phyloP scores from a whole-genome alignment of 2,329 filamentous ascomycete genomes.

The Apiospora kogelbergensis region DNA sequence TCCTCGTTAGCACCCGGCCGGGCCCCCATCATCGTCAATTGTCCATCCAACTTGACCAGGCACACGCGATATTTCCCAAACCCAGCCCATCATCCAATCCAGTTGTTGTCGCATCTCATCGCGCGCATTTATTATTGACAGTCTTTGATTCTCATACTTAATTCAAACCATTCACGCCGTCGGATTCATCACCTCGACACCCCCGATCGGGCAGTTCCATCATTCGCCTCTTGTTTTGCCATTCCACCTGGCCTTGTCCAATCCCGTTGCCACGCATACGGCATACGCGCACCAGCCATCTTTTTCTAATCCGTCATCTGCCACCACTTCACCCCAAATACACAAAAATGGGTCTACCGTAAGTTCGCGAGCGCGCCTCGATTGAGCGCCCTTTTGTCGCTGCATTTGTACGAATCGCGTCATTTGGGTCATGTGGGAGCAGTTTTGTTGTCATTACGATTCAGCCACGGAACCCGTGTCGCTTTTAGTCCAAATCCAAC shows the following conservation, averaged over 20 bases:
- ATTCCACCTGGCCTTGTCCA: slow-evolving; percentile 1
- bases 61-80: not conserved
- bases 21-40: not conserved
- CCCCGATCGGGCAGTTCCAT: not conserved
- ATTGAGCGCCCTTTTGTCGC: slow-evolving; percentile 18
- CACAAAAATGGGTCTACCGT: slow-evolving; percentile 47
- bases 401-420: not conserved
- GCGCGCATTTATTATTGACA: not conserved
- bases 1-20: slow-evolving; percentile 2
- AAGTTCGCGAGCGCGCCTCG: slow-evolving; percentile 33
- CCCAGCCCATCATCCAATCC: not conserved
- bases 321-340: not conserved
- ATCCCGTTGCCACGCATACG: slow-evolving; percentile 12
- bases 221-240: not conserved
- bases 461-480: not conserved
- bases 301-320: not conserved
- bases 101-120: not conserved
- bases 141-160: not conserved
- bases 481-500: not conserved
- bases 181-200: not conserved
- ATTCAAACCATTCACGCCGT: not conserved
- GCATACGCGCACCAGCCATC: slow-evolving; percentile 17
- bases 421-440: not conserved
- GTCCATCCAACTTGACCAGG: not conserved
- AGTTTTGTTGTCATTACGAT: not conserved